Percentiles rank a stretch among this genome's conserved stretches.
These are phyloP conservation scores for Oryza meridionalis DNA, from an alignment of 176 grass and related monocot genomes.

Conservation along the genomic window DNA sequence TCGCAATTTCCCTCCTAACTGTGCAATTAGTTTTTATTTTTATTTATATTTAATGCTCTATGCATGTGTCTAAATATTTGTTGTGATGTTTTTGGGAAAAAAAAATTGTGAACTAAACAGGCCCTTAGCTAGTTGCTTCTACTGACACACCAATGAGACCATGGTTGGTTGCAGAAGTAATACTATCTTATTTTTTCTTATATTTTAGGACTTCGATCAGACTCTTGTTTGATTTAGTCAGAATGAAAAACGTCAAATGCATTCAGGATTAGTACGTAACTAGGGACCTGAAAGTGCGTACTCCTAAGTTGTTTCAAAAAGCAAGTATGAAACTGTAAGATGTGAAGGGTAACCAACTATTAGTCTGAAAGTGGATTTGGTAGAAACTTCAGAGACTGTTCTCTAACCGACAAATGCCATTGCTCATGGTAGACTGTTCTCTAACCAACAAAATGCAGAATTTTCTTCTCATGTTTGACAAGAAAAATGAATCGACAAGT, in stretches of 20 bases:
- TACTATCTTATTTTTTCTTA: not conserved
- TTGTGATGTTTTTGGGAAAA: too few relatives aligned
- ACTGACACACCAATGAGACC: not conserved
- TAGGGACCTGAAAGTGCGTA: not conserved
- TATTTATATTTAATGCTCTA: too few relatives aligned
- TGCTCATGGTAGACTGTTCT: not conserved
- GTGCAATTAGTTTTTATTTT: too few relatives aligned
- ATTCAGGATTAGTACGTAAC: not conserved
- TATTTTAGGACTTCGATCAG: not conserved
- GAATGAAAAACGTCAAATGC: not conserved
- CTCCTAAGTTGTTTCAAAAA: too few relatives aligned
- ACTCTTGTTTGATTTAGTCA: not conserved
- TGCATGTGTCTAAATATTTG: too few relatives aligned
- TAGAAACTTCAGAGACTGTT: not conserved
- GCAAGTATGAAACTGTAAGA: not conserved
- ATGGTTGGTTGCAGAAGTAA: not conserved
- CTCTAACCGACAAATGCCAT: not conserved
- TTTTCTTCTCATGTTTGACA: not conserved
- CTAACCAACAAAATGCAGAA: not conserved
- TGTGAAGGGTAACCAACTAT: not conserved
- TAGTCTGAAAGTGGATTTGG: not conserved
- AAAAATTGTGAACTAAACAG: too few relatives aligned
- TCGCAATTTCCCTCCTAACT: too few relatives aligned
- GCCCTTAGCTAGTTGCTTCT: not conserved
- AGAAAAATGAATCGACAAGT: not conserved